Evolutionary conservation across 768 basidiomycete genomes (phyloP).

Genomic region (Cystobasidium tubakii): DNA sequence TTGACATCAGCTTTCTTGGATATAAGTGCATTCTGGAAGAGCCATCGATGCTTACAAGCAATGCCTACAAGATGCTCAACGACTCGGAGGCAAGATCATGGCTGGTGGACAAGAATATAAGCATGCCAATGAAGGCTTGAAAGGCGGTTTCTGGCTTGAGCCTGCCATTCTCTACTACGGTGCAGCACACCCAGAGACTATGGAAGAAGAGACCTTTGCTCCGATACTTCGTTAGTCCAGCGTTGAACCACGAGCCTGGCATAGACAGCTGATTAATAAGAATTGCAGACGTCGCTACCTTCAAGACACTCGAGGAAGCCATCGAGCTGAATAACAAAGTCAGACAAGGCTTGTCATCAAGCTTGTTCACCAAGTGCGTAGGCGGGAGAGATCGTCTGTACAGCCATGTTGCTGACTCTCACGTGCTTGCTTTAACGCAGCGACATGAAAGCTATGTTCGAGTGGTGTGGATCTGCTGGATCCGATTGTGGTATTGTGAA

Average conservation of each 20-base stretch:
- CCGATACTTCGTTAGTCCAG: conserved; percentile 50
- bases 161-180: conserved; percentile 66
- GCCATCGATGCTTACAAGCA: conserved; percentile 61
- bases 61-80: conserved; percentile 61
- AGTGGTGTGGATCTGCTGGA: conserved; percentile 84
- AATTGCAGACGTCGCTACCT: conserved; percentile 76
- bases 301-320: conserved; percentile 77
- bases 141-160: conserved; percentile 76
- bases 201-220: conserved; percentile 45
- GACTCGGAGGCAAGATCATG: conserved; percentile 68
- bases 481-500: conserved; percentile 71
- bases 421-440: not conserved
- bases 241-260: conserved; percentile 55
- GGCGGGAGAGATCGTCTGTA: not conserved
- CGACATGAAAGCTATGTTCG: conserved; percentile 60
- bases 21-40: conserved; percentile 25
- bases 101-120: conserved; percentile 58
- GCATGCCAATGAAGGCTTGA: conserved; percentile 53
- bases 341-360: conserved; percentile 83
- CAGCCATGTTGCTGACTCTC: not conserved
- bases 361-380: conserved; percentile 66
- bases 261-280: conserved; percentile 69
- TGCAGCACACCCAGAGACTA: conserved; percentile 35
- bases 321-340: conserved; percentile 68
- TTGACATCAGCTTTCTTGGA: not conserved